phyloP scores from a whole-genome alignment of 306 rosid species.

The Herpetospermum pedunculosum region DNA sequence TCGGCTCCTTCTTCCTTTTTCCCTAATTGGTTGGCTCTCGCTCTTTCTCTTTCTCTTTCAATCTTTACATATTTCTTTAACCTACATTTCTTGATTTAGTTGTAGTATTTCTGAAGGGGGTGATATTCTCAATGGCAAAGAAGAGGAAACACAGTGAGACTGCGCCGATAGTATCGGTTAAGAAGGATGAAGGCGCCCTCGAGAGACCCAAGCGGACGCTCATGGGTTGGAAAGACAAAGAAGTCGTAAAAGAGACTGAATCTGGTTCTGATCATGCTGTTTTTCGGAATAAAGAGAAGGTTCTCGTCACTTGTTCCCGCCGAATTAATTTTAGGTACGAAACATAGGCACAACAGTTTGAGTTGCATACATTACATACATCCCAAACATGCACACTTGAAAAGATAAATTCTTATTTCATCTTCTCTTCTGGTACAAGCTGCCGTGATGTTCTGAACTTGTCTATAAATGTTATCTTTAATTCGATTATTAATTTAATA shows the following conservation, averaged over 20 bases:
- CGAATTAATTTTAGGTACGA: conserved; percentile 69
- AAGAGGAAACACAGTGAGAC: conserved; percentile 75
- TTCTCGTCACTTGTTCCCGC: conserved; percentile 82
- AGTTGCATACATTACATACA: not conserved
- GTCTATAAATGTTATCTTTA: not conserved
- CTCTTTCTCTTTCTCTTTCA: too few species aligned
- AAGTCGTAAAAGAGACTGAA: conserved; percentile 14
- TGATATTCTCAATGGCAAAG: conserved; percentile 41
- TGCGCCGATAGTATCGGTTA: conserved; percentile 14
- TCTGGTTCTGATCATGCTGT: conserved; percentile 10
- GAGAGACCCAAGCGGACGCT: conserved; percentile 78
- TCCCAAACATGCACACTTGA: not conserved
- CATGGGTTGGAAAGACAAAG: conserved; percentile 68
- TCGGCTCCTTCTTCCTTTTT: too few species aligned
- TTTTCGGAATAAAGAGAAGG: conserved; percentile 89
- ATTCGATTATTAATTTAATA: not conserved
- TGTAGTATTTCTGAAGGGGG: not conserved
- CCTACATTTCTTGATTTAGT: not conserved
- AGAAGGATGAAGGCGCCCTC: conserved; percentile 47
- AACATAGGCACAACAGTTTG: not conserved
- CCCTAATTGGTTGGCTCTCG: too few species aligned
- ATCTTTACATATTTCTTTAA: not conserved
- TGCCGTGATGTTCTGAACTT: not conserved
- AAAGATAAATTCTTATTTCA: not conserved
- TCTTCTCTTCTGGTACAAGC: not conserved